phyloP scores from a whole-genome alignment of 2,329 filamentous ascomycete genomes.

The Pseudogymnoascus sp. region DNA sequence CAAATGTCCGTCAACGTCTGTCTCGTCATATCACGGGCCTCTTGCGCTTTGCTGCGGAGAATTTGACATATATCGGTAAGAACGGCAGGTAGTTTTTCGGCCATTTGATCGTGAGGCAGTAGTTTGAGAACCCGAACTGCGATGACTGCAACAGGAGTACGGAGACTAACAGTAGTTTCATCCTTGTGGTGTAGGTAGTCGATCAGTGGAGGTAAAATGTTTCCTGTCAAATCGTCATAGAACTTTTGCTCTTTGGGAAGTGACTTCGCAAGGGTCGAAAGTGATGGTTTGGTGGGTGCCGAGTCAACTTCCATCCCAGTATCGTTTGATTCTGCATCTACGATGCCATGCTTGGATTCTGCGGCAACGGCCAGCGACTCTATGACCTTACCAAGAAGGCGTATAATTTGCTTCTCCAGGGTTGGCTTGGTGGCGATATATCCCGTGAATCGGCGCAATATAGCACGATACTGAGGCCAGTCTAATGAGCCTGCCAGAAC shows the following conservation, averaged over 20 bases:
- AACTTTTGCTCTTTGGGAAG: conserved; percentile 62
- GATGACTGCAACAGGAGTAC: conserved; percentile 82
- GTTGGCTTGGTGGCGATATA: conserved; percentile 76
- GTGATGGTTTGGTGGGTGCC: conserved; percentile 21
- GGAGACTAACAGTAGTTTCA: conserved; percentile 85
- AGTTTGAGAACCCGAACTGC: conserved; percentile 80
- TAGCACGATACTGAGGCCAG: conserved; percentile 83
- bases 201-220: conserved; percentile 71
- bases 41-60: conserved; percentile 77
- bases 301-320: conserved; percentile 35
- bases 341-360: conserved; percentile 24
- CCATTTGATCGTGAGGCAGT: conserved; percentile 64
- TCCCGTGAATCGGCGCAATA: conserved; percentile 73
- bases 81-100: conserved; percentile 68
- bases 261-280: conserved; percentile 48
- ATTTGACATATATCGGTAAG: conserved; percentile 91
- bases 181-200: conserved; percentile 89
- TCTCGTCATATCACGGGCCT: conserved; percentile 82
- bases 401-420: conserved; percentile 75
- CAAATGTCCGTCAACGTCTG: conserved; percentile 82
- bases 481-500: conserved; percentile 67
- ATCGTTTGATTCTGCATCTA: conserved; percentile 24
- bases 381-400: conserved; percentile 70
- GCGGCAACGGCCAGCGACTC: conserved; percentile 61
- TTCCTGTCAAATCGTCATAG: conserved; percentile 60